A percentile compares a stretch with the other conserved stretches of the same genome.
Conservation (phyloP, 352 stramenopile species). For the Globisporangium mamillatum region DNA sequence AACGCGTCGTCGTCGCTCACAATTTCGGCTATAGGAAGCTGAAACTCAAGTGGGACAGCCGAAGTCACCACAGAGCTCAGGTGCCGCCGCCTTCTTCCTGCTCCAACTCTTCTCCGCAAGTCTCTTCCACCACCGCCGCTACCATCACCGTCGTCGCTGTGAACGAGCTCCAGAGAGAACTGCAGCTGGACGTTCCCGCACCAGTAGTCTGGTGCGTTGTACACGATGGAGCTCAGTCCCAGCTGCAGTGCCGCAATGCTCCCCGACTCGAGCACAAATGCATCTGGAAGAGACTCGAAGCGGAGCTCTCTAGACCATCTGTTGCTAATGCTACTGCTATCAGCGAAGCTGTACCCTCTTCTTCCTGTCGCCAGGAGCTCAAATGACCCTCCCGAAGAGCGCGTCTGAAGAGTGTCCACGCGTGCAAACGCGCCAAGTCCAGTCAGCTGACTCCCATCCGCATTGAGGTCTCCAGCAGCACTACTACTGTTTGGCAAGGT, state of each 20-base stretch:
- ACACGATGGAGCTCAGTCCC: conserved; percentile 2
- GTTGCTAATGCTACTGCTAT: not conserved
- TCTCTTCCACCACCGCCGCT: not conserved
- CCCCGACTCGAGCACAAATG: conserved; percentile 8
- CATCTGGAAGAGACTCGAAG: not conserved
- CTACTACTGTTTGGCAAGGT: not conserved
- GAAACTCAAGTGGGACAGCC: not conserved
- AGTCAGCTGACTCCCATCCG: conserved; percentile 9
- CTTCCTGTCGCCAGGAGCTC: conserved; percentile 2
- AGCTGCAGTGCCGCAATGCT: not conserved
- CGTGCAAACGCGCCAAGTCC: conserved; percentile 19
- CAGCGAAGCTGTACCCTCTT: not conserved
- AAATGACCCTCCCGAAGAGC: conserved; percentile 10
- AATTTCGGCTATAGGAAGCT: not conserved
- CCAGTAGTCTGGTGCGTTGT: conserved; percentile 7
- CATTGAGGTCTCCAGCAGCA: not conserved
- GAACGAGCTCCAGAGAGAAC: conserved; percentile 7
- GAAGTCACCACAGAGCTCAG: not conserved
- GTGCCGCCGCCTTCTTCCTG: not conserved
- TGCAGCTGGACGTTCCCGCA: conserved; percentile 7
- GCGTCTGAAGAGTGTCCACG: conserved; percentile 6
- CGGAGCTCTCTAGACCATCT: conserved; percentile 9
- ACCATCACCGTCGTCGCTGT: not conserved
- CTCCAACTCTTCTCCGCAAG: not conserved
- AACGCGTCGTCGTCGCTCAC: not conserved